These are phyloP conservation scores for Barnettozyma botsteinii DNA, from an alignment of 805 yeast species.

Conservation along the genomic window DNA sequence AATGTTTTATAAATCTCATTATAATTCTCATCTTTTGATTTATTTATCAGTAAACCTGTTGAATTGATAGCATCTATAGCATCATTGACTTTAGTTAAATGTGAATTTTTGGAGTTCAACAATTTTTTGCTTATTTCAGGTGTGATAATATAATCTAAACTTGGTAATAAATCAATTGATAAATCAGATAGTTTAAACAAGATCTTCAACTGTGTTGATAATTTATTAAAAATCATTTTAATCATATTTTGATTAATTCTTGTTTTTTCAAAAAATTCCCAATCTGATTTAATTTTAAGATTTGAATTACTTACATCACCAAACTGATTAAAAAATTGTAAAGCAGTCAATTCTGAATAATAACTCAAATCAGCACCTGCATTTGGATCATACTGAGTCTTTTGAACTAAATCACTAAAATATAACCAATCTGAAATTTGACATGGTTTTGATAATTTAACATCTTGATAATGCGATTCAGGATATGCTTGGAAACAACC, in stretches of 20 bases:
- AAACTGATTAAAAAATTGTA: conserved; percentile 60
- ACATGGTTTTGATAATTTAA: conserved; percentile 51
- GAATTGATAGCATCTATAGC: conserved; percentile 34
- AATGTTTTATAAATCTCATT: conserved; percentile 22
- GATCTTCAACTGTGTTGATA: conserved; percentile 13
- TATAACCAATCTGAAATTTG: conserved; percentile 69
- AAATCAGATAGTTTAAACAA: conserved; percentile 13
- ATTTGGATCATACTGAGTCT: conserved; percentile 36
- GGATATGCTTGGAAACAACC: conserved; percentile 71
- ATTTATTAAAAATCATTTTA: conserved; percentile 8
- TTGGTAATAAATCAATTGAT: conserved; percentile 31
- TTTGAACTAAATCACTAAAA: conserved; percentile 57
- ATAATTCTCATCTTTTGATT: conserved; percentile 26
- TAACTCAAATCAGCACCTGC: conserved; percentile 37
- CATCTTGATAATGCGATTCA: conserved; percentile 58
- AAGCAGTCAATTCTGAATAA: conserved; percentile 51
- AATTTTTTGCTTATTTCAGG: conserved; percentile 23
- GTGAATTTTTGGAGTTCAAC: conserved; percentile 15
- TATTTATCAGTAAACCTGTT: conserved; percentile 36
- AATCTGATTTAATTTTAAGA: conserved; percentile 26
- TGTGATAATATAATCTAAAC: conserved; percentile 26
- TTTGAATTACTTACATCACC: conserved; percentile 47
- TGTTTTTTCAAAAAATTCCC: conserved; percentile 22
- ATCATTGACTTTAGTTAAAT: conserved; percentile 32
- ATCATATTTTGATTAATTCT: conserved; percentile 14